Base-by-base conservation (phyloP, 2,329 filamentous ascomycete genomes). In the Diaporthe sp. region DNA sequence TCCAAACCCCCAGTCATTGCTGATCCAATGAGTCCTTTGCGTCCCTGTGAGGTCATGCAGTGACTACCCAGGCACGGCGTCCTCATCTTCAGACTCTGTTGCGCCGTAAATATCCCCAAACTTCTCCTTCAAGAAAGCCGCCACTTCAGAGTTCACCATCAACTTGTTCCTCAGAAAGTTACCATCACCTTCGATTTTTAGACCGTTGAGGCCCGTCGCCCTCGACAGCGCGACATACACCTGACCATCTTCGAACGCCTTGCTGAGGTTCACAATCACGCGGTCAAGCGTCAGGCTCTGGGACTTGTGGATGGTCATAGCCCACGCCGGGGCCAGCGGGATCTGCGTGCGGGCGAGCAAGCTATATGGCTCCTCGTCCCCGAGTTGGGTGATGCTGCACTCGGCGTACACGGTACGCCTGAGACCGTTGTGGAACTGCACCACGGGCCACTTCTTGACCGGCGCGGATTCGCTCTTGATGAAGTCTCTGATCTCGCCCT, bases 151-250 rank as follows among this genome's bases (percentile, higher is more conserved):
- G 53, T 85, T 83, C 3, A 81, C 82, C 6, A 80, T 80, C 8
- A 80, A 77, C 8, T 81, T 81, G 17, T 75, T 77, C 5, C 75
- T 75, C 44, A 85, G 73, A 1, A 79, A 80, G 1, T 63, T 73
- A 2, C 78, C 73, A 58, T 79, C 75, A 0, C 83, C 84, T 70
- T 83, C 81, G 27, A 86, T 80, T 76, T 80, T 82, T 51, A 92
- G 80, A 0, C 89, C 89, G 2, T 83, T 78, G 3, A 91, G 82
- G 13, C 83, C 85, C 22, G 84, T 85, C n/a, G 88, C 90, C 75
- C 90, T 82, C 27, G 88, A 90, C 22, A 92, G 83, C n/a, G 90
- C 90, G 10, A 93, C 91, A 73, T 93, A 93, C 0, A 88, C 86
- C 81, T 92, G 90, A 0, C 90, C 90, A 37, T 86, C 83, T 73